phyloP scores from a whole-genome alignment of 2,329 filamentous ascomycete species.

The Stagonosporopsis chrysanthemi region DNA sequence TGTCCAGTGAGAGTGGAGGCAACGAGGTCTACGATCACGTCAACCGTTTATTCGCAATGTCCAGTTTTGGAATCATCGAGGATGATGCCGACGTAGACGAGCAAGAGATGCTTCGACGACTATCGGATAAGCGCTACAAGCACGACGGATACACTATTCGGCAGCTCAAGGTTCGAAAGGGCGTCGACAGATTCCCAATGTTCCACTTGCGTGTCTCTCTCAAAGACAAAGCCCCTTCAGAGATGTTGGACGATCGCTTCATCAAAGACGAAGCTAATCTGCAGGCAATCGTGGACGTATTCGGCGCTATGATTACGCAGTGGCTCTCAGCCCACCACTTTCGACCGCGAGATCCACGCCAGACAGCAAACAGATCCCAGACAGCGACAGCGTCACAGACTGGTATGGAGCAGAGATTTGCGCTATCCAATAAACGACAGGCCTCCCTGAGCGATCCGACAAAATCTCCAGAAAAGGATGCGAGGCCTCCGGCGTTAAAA shows the following conservation, averaged over 20 bases:
- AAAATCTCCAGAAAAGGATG: not conserved
- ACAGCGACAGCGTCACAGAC: constrained; percentile 6
- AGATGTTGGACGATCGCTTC: constrained; percentile 29
- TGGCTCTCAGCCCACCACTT: constrained; percentile 80
- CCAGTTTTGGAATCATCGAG: constrained; percentile 74
- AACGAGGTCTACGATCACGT: constrained; percentile 78
- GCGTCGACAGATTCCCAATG: constrained; percentile 85
- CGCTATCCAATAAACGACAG: not conserved
- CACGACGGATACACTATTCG: constrained; percentile 58
- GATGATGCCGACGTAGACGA: constrained; percentile 50
- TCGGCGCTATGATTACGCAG: constrained; percentile 72
- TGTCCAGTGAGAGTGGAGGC: constrained; percentile 63
- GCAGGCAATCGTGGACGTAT: constrained; percentile 67
- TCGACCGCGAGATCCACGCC: constrained; percentile 56
- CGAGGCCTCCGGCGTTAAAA: not conserved
- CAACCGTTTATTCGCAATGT: constrained; percentile 78
- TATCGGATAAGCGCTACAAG: constrained; percentile 54
- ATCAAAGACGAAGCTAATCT: constrained; percentile 49
- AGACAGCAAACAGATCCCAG: constrained; percentile 10
- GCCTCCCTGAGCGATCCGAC: not conserved
- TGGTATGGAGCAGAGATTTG: not conserved
- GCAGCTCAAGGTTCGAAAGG: constrained; percentile 66
- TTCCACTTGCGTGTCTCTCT: constrained; percentile 77
- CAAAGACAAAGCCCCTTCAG: constrained; percentile 20
- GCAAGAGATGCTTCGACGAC: constrained; percentile 46